Base-by-base conservation (phyloP, 2,329 filamentous ascomycete genomes). In the Myotisia sp. region DNA sequence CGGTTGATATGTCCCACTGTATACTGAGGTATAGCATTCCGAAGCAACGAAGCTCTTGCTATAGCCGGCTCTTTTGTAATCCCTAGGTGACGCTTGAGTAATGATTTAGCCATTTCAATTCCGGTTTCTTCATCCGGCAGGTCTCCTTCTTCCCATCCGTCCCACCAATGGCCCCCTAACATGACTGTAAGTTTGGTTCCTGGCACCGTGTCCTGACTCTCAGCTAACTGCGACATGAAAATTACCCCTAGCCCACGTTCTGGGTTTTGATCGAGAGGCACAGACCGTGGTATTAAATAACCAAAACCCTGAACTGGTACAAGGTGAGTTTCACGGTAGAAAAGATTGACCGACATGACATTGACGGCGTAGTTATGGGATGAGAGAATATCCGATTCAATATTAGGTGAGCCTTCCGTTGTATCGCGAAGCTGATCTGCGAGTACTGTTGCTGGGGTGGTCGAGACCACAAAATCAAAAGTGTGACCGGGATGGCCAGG, bases 101-200 rank as follows among this genome's bases (percentile, higher is more conserved):
- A 63, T 2, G 64, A 57, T 41, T 71, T 70, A 21, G 86, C 84
- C 69, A 87, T 79, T 4, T 58, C 51, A 17, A 80, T 60, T 10
- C 74, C 84, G 44, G 80, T 68, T 9, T 76, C 64, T 41, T 76
- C 67, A 33, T 69, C 62, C 0, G 84, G 85, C 37, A 71, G 72
- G 24, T 63, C 59, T 2, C 56, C 48, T 31, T 50, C 29, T 44
- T 47, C 49, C 62, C 68, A 74, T 38, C 63, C 69, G 52, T 84
- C 68, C 83, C 83, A 95, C 70, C 82, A 84, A 59, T 94, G 85
- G 1, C 90, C 90, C 39, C 90, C 90, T 37, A 98, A 64, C 75
- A 98, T 92, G 46, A 95, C 81, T 10, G 87, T 93, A 34, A 95
- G 59, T 55, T 92, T 93, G 9, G 84, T 92, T 16, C 82, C 84